Conservation (phyloP, 1,139 yeast species). For the Sugiyamaella xylanicola region DNA sequence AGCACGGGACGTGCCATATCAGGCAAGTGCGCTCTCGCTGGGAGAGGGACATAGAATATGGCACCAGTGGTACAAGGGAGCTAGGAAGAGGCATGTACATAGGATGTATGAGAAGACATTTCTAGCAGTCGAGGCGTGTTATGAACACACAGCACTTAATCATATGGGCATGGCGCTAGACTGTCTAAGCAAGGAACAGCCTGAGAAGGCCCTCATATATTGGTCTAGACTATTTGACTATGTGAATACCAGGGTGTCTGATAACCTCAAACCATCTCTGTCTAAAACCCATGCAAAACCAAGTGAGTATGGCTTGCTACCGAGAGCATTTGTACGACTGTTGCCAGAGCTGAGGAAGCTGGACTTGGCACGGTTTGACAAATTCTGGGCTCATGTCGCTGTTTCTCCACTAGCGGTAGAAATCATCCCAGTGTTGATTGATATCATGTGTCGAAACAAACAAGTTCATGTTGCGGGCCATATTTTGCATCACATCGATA, state of each 20-base stretch:
- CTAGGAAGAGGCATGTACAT: constrained; percentile 11
- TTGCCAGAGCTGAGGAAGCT: constrained; percentile 10
- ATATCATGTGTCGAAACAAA: constrained; percentile 17
- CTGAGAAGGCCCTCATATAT: constrained; percentile 5
- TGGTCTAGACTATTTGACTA: constrained; percentile 9
- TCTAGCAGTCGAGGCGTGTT: constrained; percentile 6
- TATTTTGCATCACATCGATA: constrained; percentile 23
- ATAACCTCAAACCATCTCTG: not conserved
- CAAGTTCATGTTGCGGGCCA: constrained; percentile 19
- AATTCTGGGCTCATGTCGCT: constrained; percentile 25
- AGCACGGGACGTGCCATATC: not conserved
- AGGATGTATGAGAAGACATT: constrained; percentile 14
- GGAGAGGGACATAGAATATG: constrained; percentile 16
- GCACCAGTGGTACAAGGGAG: constrained; percentile 24
- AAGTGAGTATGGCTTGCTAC: constrained; percentile 9
- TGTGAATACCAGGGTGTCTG: not conserved
- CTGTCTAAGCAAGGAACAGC: not conserved
- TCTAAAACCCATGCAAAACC: not conserved
- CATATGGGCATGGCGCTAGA: not conserved
- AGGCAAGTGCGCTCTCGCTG: not conserved
- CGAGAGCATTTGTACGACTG: constrained; percentile 3
- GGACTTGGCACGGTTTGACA: constrained; percentile 21
- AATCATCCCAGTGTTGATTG: constrained; percentile 26
- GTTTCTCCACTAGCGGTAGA: constrained; percentile 25
- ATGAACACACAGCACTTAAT: constrained; percentile 9